phyloP scores from a whole-genome alignment of 148 eudicot genomes.

The Nepenthes mirabilis region DNA sequence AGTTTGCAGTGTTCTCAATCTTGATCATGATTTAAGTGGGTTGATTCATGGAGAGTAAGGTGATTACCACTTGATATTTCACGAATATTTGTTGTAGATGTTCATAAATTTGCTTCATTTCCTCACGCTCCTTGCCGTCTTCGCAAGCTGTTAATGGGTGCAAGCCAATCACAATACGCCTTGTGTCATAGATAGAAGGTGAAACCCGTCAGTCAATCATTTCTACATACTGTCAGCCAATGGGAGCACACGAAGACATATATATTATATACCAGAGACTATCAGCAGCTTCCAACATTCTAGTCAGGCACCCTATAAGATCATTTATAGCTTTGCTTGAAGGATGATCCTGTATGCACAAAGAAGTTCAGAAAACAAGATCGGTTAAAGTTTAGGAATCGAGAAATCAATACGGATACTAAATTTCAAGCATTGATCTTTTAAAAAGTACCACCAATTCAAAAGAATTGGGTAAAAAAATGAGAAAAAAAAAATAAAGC shows the following conservation, averaged over 20 bases:
- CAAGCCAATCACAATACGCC: conserved; percentile 38
- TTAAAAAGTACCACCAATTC: background rate
- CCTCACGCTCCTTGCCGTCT: conserved; percentile 7
- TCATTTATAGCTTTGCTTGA: conserved; percentile 13
- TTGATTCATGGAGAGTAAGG: background rate
- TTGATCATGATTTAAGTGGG: background rate
- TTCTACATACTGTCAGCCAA: background rate
- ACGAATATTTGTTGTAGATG: conserved; percentile 19
- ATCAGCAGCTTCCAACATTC: conserved; percentile 19
- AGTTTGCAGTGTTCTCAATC: background rate
- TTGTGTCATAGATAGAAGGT: conserved; percentile 9
- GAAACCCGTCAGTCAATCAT: background rate
- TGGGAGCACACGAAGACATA: background rate
- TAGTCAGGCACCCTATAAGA: conserved; percentile 20
- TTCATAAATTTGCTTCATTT: conserved; percentile 8
- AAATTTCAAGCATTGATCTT: background rate
- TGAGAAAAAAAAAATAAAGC: background rate
- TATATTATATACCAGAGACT: conserved; percentile 27
- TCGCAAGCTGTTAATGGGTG: conserved; percentile 28
- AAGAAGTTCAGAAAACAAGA: background rate
- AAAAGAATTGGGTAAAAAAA: too few relatives aligned
- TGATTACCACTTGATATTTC: conserved; percentile 32
- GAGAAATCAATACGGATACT: background rate
- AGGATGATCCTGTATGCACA: conserved; percentile 18
- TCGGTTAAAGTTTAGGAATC: background rate